Conservation (phyloP, 225 moss, liverwort and hornwort genomes). For the Lunularia cruciata region DNA sequence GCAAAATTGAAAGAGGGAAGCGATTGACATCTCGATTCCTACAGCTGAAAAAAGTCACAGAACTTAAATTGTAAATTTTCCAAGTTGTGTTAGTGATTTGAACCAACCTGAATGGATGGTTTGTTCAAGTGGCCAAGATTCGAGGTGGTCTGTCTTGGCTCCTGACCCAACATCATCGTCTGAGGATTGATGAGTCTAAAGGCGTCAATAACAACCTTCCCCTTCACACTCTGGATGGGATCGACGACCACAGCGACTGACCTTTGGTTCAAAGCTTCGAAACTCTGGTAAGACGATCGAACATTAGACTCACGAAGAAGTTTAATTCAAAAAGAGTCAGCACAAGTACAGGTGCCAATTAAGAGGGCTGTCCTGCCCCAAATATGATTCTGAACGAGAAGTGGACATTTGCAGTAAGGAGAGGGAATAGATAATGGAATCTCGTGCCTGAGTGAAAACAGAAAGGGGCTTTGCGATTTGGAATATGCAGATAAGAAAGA, state of each 20-base stretch:
- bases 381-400: too few relatives aligned
- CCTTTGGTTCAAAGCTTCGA: slow-evolving; percentile 86
- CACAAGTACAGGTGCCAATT: too few relatives aligned
- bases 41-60: not conserved
- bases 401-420: too few relatives aligned
- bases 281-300: slow-evolving; percentile 68
- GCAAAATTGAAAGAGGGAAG: slow-evolving; percentile 4
- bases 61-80: not conserved
- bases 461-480: too few relatives aligned
- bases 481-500: too few relatives aligned
- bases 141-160: slow-evolving; percentile 95
- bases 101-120: slow-evolving; percentile 85
- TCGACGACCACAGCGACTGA: slow-evolving; percentile 96
- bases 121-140: slow-evolving; percentile 93
- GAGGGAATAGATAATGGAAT: too few relatives aligned
- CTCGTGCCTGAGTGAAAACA: too few relatives aligned
- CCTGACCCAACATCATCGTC: slow-evolving; percentile 98
- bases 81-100: not conserved
- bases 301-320: too few relatives aligned
- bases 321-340: too few relatives aligned
- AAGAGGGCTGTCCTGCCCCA: too few relatives aligned
- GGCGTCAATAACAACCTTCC: slow-evolving; percentile 94
- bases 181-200: slow-evolving; percentile 98
- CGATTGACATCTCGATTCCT: not conserved
- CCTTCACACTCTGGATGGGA: slow-evolving; percentile 98